Base-by-base conservation (phyloP, 176 grass and related monocot species). In the Luzula sylvatica region DNA sequence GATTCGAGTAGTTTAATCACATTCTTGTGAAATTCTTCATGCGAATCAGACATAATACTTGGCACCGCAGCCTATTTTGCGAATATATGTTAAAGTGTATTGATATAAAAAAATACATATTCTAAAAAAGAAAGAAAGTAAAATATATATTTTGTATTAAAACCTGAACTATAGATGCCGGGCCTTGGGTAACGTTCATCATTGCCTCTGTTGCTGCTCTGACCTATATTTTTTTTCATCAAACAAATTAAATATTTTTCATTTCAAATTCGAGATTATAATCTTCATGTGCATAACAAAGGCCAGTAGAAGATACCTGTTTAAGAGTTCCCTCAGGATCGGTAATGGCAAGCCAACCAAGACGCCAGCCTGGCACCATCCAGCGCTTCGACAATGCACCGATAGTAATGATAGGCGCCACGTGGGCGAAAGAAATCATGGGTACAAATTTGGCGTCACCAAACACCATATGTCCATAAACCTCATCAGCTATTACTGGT, bases 361-460 rank as follows among this genome's bases (percentile, higher is more conserved):
- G 81, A 26, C 85, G 84, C 90, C 84, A 87, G 42, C 83, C 89
- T 42, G 89, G 89, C 9, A 95, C 25, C 83, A 96, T 82, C 71
- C 76, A 86, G n/a, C 78, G 82, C 29, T 96, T 96, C 7, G 92
- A 89, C 58, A 96, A 45, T 14, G 74, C 58, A 68, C 92, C 84
- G 3, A 89, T 79, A 16, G n/a, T 86, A 49, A 96, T 77, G 22
- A 96, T 52, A 1, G 85, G 81, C 3, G 78, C 35, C 25, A 89
- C 50, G 40, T 96, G 81, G 2, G 85, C 81, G 1, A 76, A 96
- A 41, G 92, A 74, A 20, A 82, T 70, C 78, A 96, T 79, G 1
- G 77, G 71, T 15, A 96, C 24, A 57, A 90, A 96, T 45, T 74
- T 79, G 50, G 65, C 74, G 9, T 46, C 77, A 26, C 63, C 81